Evolutionary conservation across 306 rosid genomes (phyloP), one percentile per base, ranked within the genome.

Genomic region (Trifolium dubium): DNA sequence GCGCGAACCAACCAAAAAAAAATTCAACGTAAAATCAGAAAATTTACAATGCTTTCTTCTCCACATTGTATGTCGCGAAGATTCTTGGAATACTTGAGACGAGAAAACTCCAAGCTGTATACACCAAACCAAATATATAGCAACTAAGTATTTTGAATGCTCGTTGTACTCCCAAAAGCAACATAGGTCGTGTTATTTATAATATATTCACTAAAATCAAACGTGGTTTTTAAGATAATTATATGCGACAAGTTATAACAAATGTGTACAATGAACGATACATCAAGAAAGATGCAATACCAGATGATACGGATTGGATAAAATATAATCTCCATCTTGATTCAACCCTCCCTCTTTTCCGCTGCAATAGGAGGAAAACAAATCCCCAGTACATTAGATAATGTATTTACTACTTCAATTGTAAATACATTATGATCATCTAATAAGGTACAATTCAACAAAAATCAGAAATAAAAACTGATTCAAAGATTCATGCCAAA

Each of bases 81-180:
- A 89, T 49, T 94, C 99, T 86, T 88, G 99, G 88, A 94, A 88
- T 83, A 94, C 92, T 83, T 92, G 99, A 80, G 99, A 94, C 75
- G 99, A 94, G 90, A 94, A 94, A 82, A 90, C 93, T 84, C 99
- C 98, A 83, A 94, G 99, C 99, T 94, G 90, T 66, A 46, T 77
- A 81, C 75, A 88, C 71, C 83, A 81, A 82, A 66, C 62, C 77
- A 71, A 62, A 43, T 29, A 72, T n/a, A 73, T 31, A 80, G 43
- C 31, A 79, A 67, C 83, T 80, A 75, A 87, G 87, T 55, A 75
- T 46, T 73, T 32, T 51, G 59, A 77, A 65, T 77, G 61, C n/a
- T 76, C 50, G 40, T 54, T 58, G 32, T 10, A 67, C 43, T 64
- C 47, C 60, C n/a, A 65, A 40, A 59, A 40, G 41, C 30, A 51